A percentile compares a stretch with the other conserved stretches of the same genome.
Conservation (phyloP, 164 flowering plant genomes). For the Chimonanthus praecox region DNA sequence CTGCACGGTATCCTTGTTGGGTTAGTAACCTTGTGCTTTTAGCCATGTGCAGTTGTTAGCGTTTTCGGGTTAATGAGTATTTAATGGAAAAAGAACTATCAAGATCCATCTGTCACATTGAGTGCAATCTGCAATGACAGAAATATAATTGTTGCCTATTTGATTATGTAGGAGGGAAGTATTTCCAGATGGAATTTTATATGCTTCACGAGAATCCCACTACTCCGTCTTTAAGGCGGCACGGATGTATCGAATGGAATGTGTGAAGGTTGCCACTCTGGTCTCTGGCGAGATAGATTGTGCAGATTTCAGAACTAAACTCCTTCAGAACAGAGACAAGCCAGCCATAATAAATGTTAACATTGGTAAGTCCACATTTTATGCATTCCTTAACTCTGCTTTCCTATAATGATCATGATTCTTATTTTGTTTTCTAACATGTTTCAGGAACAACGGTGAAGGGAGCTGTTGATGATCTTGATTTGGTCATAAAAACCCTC, state of each 20-base stretch:
- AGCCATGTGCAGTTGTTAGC: too few relatives aligned
- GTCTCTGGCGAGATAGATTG: slow-evolving; percentile 91
- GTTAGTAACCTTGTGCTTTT: slow-evolving; percentile 33
- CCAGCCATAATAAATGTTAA: slow-evolving; percentile 92
- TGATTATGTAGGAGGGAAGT: slow-evolving; percentile 77
- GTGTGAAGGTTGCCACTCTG: slow-evolving; percentile 60
- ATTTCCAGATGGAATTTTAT: slow-evolving; percentile 81
- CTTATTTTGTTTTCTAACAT: not conserved
- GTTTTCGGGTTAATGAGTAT: too few relatives aligned
- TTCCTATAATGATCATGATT: not conserved
- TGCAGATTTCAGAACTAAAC: slow-evolving; percentile 55
- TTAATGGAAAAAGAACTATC: not conserved
- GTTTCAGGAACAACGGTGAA: slow-evolving; percentile 93
- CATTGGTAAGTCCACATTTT: slow-evolving; percentile 46
- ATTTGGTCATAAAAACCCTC: slow-evolving; percentile 79
- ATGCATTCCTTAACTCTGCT: not conserved
- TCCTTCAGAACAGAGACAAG: slow-evolving; percentile 67
- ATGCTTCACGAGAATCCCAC: slow-evolving; percentile 81
- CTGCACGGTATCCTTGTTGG: slow-evolving; percentile 97
- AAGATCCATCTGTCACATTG: not conserved
- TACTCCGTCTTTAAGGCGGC: slow-evolving; percentile 95
- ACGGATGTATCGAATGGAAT: slow-evolving; percentile 93
- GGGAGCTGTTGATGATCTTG: slow-evolving; percentile 98
- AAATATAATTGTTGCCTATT: not conserved
- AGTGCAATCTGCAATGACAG: too few relatives aligned